Evolutionary conservation across 768 basidiomycete species (phyloP).

Genomic region (Hygrophoropsis aurantiaca): DNA sequence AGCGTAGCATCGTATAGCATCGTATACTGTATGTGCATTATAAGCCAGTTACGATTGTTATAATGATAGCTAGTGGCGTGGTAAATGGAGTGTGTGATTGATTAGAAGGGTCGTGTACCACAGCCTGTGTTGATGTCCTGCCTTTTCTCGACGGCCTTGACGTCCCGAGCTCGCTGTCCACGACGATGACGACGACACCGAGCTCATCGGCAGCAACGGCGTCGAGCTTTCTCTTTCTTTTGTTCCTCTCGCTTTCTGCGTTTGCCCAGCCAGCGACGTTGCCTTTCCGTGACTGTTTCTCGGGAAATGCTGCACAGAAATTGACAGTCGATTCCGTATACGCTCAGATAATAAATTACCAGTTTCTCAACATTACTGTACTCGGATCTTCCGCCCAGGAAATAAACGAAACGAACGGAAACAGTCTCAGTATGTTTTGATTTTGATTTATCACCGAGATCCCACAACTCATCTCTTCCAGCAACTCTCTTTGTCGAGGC

Average conservation of each 20-base stretch:
- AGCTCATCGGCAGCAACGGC: slow-evolving; percentile 6
- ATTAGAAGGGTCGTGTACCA: slow-evolving; percentile 1
- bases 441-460: slow-evolving; percentile 4
- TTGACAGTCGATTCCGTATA: slow-evolving; percentile 70
- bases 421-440: slow-evolving; percentile 59
- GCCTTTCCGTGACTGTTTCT: slow-evolving; percentile 70
- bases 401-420: slow-evolving; percentile 60
- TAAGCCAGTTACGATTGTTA: too few relatives aligned
- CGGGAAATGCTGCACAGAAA: slow-evolving; percentile 51
- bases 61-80: slow-evolving; percentile 23
- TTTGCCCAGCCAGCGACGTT: slow-evolving; percentile 60
- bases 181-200: slow-evolving; percentile 21
- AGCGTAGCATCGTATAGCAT: too few relatives aligned
- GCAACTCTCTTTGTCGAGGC: slow-evolving; percentile 89
- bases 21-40: too few relatives aligned
- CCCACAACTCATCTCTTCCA: slow-evolving; percentile 26
- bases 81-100: slow-evolving; percentile 16
- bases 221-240: slow-evolving; percentile 5
- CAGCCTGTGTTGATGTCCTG: slow-evolving; percentile 19
- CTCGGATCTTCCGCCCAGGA: slow-evolving; percentile 60
- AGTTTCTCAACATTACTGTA: slow-evolving; percentile 66
- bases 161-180: slow-evolving; percentile 12
- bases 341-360: slow-evolving; percentile 59
- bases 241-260: slow-evolving; percentile 23
- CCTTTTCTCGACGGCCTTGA: slow-evolving; percentile 2